A percentile compares a stretch with the other conserved stretches of the same genome.
Evolutionary conservation across 2,329 filamentous ascomycete genomes (phyloP).

Genomic region (Trichoderma sp.): DNA sequence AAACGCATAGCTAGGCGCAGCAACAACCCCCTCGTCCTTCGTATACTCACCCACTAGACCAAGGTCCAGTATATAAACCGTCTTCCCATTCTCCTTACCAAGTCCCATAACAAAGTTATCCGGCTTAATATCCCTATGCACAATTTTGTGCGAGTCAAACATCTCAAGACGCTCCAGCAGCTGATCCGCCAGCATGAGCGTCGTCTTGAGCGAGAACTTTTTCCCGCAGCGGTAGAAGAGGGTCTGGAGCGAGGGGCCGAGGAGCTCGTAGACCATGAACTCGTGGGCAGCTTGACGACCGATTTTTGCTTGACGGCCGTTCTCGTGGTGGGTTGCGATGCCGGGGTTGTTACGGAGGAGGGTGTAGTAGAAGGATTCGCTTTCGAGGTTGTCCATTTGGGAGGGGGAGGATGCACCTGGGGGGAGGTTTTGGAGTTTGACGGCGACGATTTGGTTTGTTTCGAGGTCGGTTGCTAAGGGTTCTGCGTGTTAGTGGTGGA

Average conservation of each 20-base stretch:
- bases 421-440: slow-evolving; percentile 27
- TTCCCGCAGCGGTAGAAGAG: slow-evolving; percentile 42
- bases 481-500: background rate
- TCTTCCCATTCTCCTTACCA: slow-evolving; percentile 22
- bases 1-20: background rate
- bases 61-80: slow-evolving; percentile 26
- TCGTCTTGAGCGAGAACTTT: slow-evolving; percentile 27
- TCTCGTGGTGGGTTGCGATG: slow-evolving; percentile 27
- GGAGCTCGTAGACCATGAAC: slow-evolving; percentile 28
- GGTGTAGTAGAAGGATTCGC: slow-evolving; percentile 23
- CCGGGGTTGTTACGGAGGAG: slow-evolving; percentile 23
- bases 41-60: slow-evolving; percentile 21
- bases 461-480: slow-evolving; percentile 24
- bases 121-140: slow-evolving; percentile 28
- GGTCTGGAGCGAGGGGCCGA: slow-evolving; percentile 66
- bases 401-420: background rate
- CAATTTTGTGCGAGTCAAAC: slow-evolving; percentile 22
- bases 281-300: slow-evolving; percentile 19
- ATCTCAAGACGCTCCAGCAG: slow-evolving; percentile 23
- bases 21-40: background rate
- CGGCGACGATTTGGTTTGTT: slow-evolving; percentile 36
- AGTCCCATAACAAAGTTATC: slow-evolving; percentile 27
- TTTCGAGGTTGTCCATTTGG: slow-evolving; percentile 14
- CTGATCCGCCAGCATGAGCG: slow-evolving; percentile 27
- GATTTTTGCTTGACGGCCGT: slow-evolving; percentile 21